Evolutionary conservation across 2,329 filamentous ascomycete genomes (phyloP).

Genomic region (Xylariales sp.): DNA sequence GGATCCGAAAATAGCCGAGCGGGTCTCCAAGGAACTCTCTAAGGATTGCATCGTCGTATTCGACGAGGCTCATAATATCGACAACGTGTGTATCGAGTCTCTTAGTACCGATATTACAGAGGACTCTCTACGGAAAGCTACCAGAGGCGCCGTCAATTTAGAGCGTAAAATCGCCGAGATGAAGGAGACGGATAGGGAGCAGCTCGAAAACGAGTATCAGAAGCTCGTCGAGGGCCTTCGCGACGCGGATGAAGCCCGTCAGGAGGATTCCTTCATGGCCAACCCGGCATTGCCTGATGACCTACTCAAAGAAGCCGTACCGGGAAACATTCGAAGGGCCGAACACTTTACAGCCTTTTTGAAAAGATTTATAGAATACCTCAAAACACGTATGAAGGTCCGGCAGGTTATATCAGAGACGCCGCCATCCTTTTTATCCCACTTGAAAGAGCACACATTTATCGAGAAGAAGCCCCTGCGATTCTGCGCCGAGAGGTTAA

Average conservation of each 20-base stretch:
- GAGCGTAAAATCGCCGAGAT: slow-evolving; percentile 93
- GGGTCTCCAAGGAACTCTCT: slow-evolving; percentile 93
- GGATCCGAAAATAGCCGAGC: slow-evolving; percentile 96
- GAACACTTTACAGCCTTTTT: slow-evolving; percentile 97
- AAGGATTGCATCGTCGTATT: slow-evolving; percentile 99
- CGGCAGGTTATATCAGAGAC: slow-evolving; percentile 97
- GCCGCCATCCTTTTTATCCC: slow-evolving; percentile 89
- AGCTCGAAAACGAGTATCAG: slow-evolving; percentile 93
- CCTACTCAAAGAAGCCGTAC: slow-evolving; percentile 92
- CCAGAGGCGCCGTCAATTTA: slow-evolving; percentile 88
- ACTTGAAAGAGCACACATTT: slow-evolving; percentile 95
- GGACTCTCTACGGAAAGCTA: slow-evolving; percentile 90
- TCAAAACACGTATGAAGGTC: slow-evolving; percentile 98
- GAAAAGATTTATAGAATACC: slow-evolving; percentile 96
- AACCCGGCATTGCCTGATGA: slow-evolving; percentile 96
- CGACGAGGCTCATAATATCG: slow-evolving; percentile 98
- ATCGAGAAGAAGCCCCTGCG: slow-evolving; percentile 95
- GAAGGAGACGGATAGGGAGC: slow-evolving; percentile 94
- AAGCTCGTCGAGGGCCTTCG: slow-evolving; percentile 93
- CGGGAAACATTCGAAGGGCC: slow-evolving; percentile 93
- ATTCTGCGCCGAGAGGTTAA: slow-evolving; percentile 94
- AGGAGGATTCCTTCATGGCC: slow-evolving; percentile 96
- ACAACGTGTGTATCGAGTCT: slow-evolving; percentile 99
- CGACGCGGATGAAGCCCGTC: slow-evolving; percentile 86
- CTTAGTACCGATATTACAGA: slow-evolving; percentile 97